Evolutionary conservation across 2,329 filamentous ascomycete species (phyloP), one percentile per base, ranked within the genome.

Genomic region (Monosporascus ibericus): DNA sequence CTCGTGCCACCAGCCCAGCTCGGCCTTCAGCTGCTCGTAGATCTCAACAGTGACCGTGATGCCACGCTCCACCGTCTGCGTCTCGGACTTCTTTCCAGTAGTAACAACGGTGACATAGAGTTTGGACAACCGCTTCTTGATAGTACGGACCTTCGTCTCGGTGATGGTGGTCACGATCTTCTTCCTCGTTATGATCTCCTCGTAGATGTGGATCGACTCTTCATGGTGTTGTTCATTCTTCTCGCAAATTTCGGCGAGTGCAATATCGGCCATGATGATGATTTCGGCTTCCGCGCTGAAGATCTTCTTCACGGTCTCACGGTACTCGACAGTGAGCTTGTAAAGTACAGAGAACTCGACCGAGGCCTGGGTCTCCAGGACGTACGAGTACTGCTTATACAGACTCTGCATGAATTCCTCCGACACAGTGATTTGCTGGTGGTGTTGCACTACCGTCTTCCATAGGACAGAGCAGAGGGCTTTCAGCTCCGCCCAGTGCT

Each of bases 101-200:
- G 70, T 70, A 46, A 72, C 65, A 39, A 73, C 62, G 22, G 62
- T 71, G 38, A 74, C 59, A 49, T 79, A 79, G 18, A 80, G 59
- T 60, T 71, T 74, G 2, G 77, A 75, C 24, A 80, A 66, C 8
- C 75, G 72, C 56, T 73, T 77, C 63, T 77, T 79, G 58, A 79
- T 71, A 0, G 69, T 75, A 20, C 69, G 68, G 14, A 76, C 59
- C 2, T 71, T 70, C 0, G 68, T 69, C 51, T 72, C 62, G 0
- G 63, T 68, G 49, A 64, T 58, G 0, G 63, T 66, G 1, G 68
- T 65, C 44, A 70, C 71, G 55, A 56, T 74, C 52, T 63, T 68
- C 49, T 48, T 67, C 60, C 58, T 65, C 53, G 69, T 72, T 50
- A 78, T 65, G 15, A 76, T 65, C 53, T 75, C 68, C 52, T 77